phyloP scores from a whole-genome alignment of 768 basidiomycete genomes.

The Kondoa subrosea region DNA sequence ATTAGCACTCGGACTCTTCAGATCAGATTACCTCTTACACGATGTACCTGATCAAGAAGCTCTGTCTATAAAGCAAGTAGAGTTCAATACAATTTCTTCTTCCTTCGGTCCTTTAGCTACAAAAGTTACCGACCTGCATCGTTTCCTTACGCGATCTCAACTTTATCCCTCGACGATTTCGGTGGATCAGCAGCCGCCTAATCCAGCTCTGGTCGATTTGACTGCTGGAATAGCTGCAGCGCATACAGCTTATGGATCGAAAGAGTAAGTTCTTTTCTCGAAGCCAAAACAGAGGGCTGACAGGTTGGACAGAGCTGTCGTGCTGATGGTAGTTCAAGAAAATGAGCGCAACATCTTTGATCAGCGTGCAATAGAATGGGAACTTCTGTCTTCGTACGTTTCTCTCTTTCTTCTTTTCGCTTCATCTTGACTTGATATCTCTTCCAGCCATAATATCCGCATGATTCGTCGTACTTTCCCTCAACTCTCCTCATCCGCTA shows the following conservation, averaged over 20 bases:
- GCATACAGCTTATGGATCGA: constrained; percentile 50
- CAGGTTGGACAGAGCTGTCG: constrained; percentile 31
- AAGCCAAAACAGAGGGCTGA: constrained; percentile 15
- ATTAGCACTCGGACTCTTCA: constrained; percentile 72
- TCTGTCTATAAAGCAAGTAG: constrained; percentile 69
- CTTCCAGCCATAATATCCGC: constrained; percentile 51
- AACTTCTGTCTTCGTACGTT: constrained; percentile 56
- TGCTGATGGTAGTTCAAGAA: constrained; percentile 78
- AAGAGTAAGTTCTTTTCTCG: constrained; percentile 5
- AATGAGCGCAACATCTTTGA: constrained; percentile 89
- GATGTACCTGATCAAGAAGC: constrained; percentile 30
- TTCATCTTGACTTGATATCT: neutral
- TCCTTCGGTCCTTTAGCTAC: constrained; percentile 73
- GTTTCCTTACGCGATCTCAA: constrained; percentile 39
- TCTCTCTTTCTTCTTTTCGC: neutral
- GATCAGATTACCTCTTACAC: constrained; percentile 88
- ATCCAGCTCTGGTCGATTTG: constrained; percentile 52
- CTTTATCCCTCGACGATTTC: constrained; percentile 23
- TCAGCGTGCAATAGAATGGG: constrained; percentile 74
- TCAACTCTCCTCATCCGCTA: constrained; percentile 44
- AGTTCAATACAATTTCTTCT: constrained; percentile 91
- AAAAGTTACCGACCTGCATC: constrained; percentile 52
- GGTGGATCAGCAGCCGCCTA: constrained; percentile 53
- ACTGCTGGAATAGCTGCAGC: constrained; percentile 61
- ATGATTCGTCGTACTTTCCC: constrained; percentile 39